Evolutionary conservation across 306 rosid species (phyloP).

Genomic region (Potentilla sterilis): DNA sequence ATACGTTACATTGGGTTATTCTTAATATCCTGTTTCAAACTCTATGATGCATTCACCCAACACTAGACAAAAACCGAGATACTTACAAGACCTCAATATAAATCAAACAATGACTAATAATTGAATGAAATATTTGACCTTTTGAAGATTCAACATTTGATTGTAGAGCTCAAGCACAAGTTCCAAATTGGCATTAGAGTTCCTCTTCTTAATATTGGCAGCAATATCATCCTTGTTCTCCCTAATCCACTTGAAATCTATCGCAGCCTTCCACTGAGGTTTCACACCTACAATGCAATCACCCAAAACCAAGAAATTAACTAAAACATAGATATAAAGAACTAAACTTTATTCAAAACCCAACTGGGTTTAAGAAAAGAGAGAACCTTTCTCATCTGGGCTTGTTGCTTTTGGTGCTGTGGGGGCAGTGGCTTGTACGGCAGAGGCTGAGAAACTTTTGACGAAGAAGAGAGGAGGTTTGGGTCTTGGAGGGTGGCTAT

Average conservation of each 20-base stretch:
- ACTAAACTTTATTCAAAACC: neutral
- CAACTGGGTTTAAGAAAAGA: neutral
- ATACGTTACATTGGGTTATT: neutral
- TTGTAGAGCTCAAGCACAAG: conserved; percentile 77
- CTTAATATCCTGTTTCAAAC: neutral
- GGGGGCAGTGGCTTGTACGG: conserved; percentile 40
- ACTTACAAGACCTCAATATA: neutral
- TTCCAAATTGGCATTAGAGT: conserved; percentile 74
- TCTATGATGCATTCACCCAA: neutral
- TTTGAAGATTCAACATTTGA: conserved; percentile 64
- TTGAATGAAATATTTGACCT: conserved; percentile 50
- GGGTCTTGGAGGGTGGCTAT: conserved; percentile 31
- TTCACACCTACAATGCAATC: conserved; percentile 45
- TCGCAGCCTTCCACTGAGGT: conserved; percentile 82
- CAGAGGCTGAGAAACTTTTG: conserved; percentile 49
- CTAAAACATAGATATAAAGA: neutral
- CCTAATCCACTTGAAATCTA: conserved; percentile 93
- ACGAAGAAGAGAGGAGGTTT: conserved; percentile 28
- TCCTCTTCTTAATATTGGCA: conserved; percentile 63
- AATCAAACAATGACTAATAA: neutral
- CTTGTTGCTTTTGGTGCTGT: conserved; percentile 7
- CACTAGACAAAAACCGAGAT: neutral
- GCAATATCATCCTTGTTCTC: conserved; percentile 83
- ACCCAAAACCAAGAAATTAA: neutral
- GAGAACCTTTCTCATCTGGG: conserved; percentile 49